Conservation (phyloP, 1,284 basidiomycete species). For the Ganoderma leucocontextum region DNA sequence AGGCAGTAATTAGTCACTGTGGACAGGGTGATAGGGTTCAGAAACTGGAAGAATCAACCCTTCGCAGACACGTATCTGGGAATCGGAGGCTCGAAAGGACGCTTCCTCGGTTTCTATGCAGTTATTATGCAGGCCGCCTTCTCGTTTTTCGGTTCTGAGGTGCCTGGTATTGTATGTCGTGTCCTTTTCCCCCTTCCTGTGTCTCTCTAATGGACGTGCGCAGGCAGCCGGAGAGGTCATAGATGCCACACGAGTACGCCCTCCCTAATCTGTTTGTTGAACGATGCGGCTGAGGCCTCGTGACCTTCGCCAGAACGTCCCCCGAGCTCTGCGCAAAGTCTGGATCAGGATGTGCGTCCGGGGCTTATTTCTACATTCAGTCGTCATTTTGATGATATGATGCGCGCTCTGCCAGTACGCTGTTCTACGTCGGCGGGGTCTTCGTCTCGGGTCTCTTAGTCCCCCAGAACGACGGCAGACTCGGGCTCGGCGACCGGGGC, state of each 20-base stretch:
- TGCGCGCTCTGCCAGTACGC: conserved; percentile 26
- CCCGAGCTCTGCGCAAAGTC: conserved; percentile 54
- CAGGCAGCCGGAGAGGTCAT: conserved; percentile 47
- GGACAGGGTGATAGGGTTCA: conserved; percentile 33
- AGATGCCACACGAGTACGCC: conserved; percentile 41
- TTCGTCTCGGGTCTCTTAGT: conserved; percentile 62
- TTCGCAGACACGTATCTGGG: conserved; percentile 36
- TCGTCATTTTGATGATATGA: not conserved
- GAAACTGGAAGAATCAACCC: conserved; percentile 36
- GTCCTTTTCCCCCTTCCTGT: not conserved
- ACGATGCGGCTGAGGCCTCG: not conserved
- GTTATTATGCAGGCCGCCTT: conserved; percentile 49
- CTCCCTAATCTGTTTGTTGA: not conserved
- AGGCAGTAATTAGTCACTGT: too few relatives aligned
- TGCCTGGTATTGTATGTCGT: conserved; percentile 41
- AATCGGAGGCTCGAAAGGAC: conserved; percentile 45
- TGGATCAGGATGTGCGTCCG: conserved; percentile 59
- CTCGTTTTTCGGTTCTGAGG: conserved; percentile 44
- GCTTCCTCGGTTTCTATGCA: conserved; percentile 59
- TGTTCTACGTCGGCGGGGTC: conserved; percentile 42
- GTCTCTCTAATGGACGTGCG: not conserved
- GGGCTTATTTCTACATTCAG: not conserved
- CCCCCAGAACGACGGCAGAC: conserved; percentile 48
- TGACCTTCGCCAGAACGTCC: conserved; percentile 43
- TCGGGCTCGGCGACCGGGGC: conserved; percentile 38